Evolutionary conservation across 2,329 filamentous ascomycete genomes (phyloP).

Genomic region (Rhynchosporium secalis): DNA sequence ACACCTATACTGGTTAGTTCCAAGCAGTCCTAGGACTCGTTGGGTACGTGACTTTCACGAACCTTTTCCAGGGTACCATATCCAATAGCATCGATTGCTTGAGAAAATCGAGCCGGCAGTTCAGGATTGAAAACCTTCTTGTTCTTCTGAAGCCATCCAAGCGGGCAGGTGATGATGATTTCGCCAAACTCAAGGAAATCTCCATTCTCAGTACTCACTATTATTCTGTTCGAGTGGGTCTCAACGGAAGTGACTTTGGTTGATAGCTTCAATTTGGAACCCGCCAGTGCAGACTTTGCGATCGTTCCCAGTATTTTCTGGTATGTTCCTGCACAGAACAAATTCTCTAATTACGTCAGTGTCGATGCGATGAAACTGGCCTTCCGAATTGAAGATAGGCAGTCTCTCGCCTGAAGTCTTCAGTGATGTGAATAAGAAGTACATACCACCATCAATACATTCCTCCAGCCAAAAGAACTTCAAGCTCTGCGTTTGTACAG

Average conservation of each 20-base stretch:
- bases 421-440: background rate
- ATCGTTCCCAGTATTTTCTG: slow-evolving; percentile 36
- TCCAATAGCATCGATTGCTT: slow-evolving; percentile 51
- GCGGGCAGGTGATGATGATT: slow-evolving; percentile 52
- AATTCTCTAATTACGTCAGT: slow-evolving; percentile 32
- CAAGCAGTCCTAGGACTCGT: background rate
- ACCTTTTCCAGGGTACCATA: slow-evolving; percentile 53
- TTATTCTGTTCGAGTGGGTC: slow-evolving; percentile 16
- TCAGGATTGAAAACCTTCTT: slow-evolving; percentile 46
- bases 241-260: slow-evolving; percentile 31
- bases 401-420: too few species aligned
- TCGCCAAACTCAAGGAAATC: slow-evolving; percentile 40
- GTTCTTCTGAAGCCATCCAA: slow-evolving; percentile 51
- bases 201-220: slow-evolving; percentile 27
- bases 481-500: slow-evolving; percentile 51
- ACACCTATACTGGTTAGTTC: slow-evolving; percentile 31
- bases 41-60: background rate
- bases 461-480: slow-evolving; percentile 60
- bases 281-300: slow-evolving; percentile 32
- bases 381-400: background rate
- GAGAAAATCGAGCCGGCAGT: slow-evolving; percentile 44
- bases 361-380: background rate
- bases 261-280: slow-evolving; percentile 31
- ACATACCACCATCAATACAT: slow-evolving; percentile 52
- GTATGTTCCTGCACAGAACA: slow-evolving; percentile 40